Percentiles rank a stretch among this genome's conserved stretches.
These are phyloP conservation scores for Mortierella sp. DNA, from an alignment of 371 early-diverging fungal species.

Conservation along the genomic window DNA sequence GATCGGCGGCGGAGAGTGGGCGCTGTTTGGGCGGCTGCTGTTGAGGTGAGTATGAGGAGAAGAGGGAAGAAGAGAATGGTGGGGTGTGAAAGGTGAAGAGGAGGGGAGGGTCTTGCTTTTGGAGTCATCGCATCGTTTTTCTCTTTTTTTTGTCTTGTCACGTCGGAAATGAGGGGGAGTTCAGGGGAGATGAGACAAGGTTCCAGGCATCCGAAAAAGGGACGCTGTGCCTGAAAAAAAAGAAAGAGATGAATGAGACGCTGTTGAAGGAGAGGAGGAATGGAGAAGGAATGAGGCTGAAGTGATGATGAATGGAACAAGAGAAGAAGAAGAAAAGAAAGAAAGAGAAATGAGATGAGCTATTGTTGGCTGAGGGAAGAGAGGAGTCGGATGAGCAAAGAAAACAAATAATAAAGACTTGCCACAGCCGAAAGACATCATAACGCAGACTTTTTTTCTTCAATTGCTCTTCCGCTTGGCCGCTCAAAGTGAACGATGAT, in stretches of 20 bases:
- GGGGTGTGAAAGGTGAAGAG: background rate
- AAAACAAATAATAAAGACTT: too few species aligned
- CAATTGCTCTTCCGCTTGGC: background rate
- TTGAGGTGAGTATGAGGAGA: background rate
- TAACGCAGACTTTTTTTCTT: background rate
- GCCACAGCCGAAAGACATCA: too few species aligned
- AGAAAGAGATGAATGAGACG: background rate
- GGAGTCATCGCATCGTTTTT: background rate
- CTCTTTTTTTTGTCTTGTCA: too few species aligned
- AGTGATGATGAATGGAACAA: background rate
- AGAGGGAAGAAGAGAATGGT: background rate
- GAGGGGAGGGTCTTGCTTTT: background rate
- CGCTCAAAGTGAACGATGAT: background rate
- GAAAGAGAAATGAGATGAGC: background rate
- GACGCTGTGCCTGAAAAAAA: background rate
- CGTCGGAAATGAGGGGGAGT: background rate
- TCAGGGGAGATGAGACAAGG: background rate
- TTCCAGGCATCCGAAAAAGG: background rate
- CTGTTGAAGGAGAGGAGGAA: background rate
- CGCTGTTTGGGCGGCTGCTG: background rate
- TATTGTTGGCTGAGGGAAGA: background rate
- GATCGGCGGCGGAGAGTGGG: conserved; percentile 20
- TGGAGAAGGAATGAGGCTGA: too few species aligned
- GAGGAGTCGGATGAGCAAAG: too few species aligned
- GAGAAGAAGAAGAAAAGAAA: background rate